phyloP scores from a whole-genome alignment of 1,284 basidiomycete species.

The Anthracocystis panici-leucophaei region DNA sequence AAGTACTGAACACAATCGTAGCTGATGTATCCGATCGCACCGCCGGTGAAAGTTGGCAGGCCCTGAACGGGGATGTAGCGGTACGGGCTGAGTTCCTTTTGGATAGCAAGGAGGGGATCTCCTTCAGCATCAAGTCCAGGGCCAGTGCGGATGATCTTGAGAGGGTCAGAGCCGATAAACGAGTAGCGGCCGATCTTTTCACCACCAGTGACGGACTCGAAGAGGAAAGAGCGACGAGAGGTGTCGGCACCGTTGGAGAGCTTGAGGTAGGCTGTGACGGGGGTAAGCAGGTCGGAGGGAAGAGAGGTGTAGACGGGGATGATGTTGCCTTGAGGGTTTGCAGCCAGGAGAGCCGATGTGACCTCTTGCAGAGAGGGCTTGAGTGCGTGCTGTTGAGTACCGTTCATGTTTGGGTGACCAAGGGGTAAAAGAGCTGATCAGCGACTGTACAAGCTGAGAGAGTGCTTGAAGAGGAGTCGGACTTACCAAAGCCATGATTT shows the following conservation, averaged over 20 bases:
- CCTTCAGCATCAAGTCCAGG: constrained; percentile 84
- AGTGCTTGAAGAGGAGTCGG: background rate
- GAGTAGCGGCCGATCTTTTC: constrained; percentile 93
- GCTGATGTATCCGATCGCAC: constrained; percentile 95
- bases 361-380: constrained; percentile 63
- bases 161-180: constrained; percentile 94
- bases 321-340: constrained; percentile 77
- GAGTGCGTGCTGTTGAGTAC: constrained; percentile 35
- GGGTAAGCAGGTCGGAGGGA: constrained; percentile 95
- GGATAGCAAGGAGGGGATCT: constrained; percentile 86
- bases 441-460: background rate
- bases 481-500: constrained; percentile 48
- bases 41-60: constrained; percentile 94
- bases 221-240: constrained; percentile 61
- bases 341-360: constrained; percentile 52
- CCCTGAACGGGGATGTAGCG: constrained; percentile 91
- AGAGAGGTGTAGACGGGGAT: constrained; percentile 92
- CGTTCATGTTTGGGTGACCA: constrained; percentile 9
- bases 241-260: constrained; percentile 88
- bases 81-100: constrained; percentile 87
- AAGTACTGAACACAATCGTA: constrained; percentile 98
- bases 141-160: constrained; percentile 90
- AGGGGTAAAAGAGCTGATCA: background rate
- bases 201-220: constrained; percentile 80
- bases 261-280: constrained; percentile 94